Conservation (phyloP, 2,329 filamentous ascomycete species). For the Fusarium marasasianum region DNA sequence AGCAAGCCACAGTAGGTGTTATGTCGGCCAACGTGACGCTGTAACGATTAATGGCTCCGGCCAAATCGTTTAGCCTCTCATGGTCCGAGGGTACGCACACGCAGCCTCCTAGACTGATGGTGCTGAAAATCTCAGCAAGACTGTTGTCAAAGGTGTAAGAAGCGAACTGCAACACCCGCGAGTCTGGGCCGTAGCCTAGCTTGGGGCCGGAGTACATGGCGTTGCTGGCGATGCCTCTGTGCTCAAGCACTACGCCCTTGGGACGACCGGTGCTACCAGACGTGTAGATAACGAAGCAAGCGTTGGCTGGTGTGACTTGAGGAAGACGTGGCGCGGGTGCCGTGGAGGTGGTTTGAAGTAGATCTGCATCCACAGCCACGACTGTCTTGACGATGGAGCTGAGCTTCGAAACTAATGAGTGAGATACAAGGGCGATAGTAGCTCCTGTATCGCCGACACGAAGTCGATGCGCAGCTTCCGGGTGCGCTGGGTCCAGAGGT, state of each 20-base stretch:
- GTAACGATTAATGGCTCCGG: conserved; percentile 20
- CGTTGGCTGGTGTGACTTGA: conserved; percentile 2
- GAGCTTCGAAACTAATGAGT: background rate
- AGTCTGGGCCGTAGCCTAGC: conserved; percentile 17
- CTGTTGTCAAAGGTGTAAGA: conserved; percentile 35
- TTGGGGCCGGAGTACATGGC: conserved; percentile 10
- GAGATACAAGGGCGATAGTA: conserved; percentile 19
- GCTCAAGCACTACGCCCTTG: conserved; percentile 30
- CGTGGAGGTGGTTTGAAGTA: background rate
- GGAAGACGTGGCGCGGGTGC: background rate
- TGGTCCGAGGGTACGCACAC: conserved; percentile 33
- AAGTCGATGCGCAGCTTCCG: conserved; percentile 25
- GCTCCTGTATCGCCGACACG: conserved; percentile 21
- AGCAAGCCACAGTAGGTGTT: conserved; percentile 29
- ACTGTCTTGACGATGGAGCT: conserved; percentile 1
- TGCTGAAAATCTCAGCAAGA: conserved; percentile 27
- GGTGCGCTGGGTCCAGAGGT: conserved; percentile 29
- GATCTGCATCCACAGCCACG: conserved; percentile 9
- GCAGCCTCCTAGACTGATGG: conserved; percentile 14
- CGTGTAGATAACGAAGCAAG: conserved; percentile 34
- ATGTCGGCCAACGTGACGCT: conserved; percentile 23
- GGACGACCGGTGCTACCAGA: conserved; percentile 30
- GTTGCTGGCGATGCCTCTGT: conserved; percentile 22
- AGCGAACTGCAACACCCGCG: conserved; percentile 31
- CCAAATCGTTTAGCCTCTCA: conserved; percentile 26